phyloP scores from a whole-genome alignment of 495 filamentous ascomycete species.

The Penicillium goetzii region DNA sequence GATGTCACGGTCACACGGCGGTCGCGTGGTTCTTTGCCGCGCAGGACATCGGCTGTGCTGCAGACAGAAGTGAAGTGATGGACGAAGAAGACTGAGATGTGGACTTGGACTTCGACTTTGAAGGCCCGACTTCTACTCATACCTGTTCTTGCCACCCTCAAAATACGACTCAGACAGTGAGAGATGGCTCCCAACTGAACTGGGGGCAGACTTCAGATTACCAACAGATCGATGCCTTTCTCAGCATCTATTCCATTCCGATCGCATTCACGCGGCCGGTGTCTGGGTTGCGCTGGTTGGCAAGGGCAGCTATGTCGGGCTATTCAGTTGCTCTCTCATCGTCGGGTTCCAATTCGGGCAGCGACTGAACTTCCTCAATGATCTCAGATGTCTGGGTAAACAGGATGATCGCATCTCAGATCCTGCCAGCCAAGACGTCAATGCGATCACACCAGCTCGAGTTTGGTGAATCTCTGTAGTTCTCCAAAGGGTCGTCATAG shows the following conservation, averaged over 20 bases:
- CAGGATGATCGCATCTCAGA: not conserved
- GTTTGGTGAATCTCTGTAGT: not conserved
- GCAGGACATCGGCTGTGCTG: not conserved
- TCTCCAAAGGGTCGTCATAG: not conserved
- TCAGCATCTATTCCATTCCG: too few species aligned
- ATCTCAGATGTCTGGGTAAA: not conserved
- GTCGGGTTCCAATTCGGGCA: not conserved
- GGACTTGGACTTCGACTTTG: not conserved
- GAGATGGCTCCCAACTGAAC: not conserved
- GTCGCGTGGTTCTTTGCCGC: slow-evolving; percentile 2
- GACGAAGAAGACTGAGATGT: too few species aligned
- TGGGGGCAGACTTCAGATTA: too few species aligned
- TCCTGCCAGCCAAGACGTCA: not conserved
- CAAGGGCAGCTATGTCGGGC: not conserved
- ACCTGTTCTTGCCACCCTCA: not conserved
- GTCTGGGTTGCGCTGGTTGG: not conserved
- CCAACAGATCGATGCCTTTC: too few species aligned
- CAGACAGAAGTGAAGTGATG: not conserved
- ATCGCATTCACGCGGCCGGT: too few species aligned
- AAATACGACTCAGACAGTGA: not conserved
- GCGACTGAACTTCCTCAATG: not conserved
- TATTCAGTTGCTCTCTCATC: not conserved
- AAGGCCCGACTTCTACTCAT: not conserved
- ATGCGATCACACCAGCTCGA: not conserved
- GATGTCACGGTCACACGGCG: not conserved